Evolutionary conservation across 2,329 filamentous ascomycete species (phyloP), one percentile per base, ranked within the genome.

Genomic region (Ceratocystiopsis minuta): DNA sequence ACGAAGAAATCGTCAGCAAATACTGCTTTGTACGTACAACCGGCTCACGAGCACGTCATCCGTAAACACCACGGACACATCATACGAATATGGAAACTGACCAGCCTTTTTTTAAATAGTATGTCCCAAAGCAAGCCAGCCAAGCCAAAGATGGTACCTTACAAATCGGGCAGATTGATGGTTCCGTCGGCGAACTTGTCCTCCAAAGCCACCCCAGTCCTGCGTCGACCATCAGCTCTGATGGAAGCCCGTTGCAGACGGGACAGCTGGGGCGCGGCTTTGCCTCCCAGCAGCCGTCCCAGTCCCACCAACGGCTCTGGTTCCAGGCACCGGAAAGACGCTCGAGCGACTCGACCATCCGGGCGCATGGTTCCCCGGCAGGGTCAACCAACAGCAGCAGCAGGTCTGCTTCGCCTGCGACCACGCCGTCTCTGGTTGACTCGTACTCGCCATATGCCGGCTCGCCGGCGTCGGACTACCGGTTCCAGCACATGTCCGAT

Each of bases 11-110:
- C 50, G 81, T 98, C 60, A 87, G 93, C 68, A 95, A 93, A 68
- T 98, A 94, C 70, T 98, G 90, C 72, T 98, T 96, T 75, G 88
- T 95, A 88, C 77, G 88, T 93, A 71, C 71, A 56, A 3, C 32
- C 28, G 57, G 57, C 40, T 45, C 47, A 36, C 32, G 40, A 36
- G 38, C 40, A 42, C 44, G 36, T 52, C 54, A 53, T 49, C 52
- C 49, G 41, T 43, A 45, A 12, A 5, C 32, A 15, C 24, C 46
- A 60, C 64, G 67, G 61, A 68, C 39, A 32, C 59, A 37, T 12
- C 36, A 49, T 45, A 46, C 37, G 18, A 38, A 35, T 34, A 34
- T 28, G 34, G 36, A 11, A 41, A 48, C 46, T 45, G 42, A 49
- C 45, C 37, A 16, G 12, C 36, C 16, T 28, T 33, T 17, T 39